A percentile compares a stretch with the other conserved stretches of the same genome.
phyloP scores from a whole-genome alignment of 257 asterid species.

The Fraxinus quadrangulata region DNA sequence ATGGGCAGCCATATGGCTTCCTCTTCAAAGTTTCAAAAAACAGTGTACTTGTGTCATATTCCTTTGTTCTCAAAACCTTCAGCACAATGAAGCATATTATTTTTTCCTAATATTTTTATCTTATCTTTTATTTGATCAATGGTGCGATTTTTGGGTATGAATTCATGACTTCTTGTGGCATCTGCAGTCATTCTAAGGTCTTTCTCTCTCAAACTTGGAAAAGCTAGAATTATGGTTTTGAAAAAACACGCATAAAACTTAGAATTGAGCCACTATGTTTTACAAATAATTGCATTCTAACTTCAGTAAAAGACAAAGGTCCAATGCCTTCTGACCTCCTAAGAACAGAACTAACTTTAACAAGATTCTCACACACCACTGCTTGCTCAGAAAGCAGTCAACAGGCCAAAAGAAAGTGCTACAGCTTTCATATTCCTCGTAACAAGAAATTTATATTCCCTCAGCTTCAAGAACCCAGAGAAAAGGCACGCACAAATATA shows the following conservation, averaged over 20 bases:
- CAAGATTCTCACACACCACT: background rate
- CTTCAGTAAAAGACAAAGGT: background rate
- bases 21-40: background rate
- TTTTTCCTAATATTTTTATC: background rate
- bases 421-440: background rate
- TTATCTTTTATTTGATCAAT: too few species aligned
- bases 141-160: background rate
- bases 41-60: background rate
- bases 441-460: background rate
- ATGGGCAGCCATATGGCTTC: background rate
- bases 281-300: background rate
- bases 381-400: constrained; percentile 2
- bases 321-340: constrained; percentile 5
- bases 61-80: background rate
- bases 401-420: constrained; percentile 5
- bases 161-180: background rate
- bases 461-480: constrained; percentile 1
- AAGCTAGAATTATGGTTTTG: background rate
- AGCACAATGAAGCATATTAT: background rate
- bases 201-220: background rate
- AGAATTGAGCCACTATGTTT: background rate
- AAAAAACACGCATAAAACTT: background rate
- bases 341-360: background rate
- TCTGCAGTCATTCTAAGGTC: background rate
- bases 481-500: background rate